These are phyloP conservation scores for Geotrichum armillariae DNA, from an alignment of 1,139 yeast species.

Conservation along the genomic window DNA sequence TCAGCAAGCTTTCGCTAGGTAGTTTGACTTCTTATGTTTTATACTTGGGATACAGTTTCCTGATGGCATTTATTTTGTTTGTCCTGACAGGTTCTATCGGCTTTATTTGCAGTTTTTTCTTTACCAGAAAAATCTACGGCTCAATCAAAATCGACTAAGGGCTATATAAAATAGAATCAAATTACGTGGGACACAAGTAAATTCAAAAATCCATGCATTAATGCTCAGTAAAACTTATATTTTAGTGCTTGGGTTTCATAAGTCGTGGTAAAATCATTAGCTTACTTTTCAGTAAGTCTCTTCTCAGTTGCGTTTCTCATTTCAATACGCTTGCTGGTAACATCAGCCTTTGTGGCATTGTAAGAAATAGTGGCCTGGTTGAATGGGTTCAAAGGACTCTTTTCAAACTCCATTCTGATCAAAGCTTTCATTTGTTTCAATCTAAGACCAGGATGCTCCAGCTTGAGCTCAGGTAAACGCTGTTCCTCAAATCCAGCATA, in stretches of 20 bases:
- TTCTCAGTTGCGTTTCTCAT: slow-evolving; percentile 46
- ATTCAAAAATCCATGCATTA: too few species aligned
- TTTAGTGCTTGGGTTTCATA: too few species aligned
- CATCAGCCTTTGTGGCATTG: slow-evolving; percentile 63
- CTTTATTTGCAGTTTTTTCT: slow-evolving; percentile 68
- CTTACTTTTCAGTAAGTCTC: slow-evolving; percentile 31
- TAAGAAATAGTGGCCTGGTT: slow-evolving; percentile 68
- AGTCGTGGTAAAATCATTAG: too few species aligned
- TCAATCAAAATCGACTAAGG: slow-evolving; percentile 80
- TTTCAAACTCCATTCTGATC: slow-evolving; percentile 77
- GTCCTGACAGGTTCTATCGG: slow-evolving; percentile 89
- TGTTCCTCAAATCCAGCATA: slow-evolving; percentile 67
- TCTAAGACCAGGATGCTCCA: slow-evolving; percentile 80
- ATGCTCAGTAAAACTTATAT: too few species aligned
- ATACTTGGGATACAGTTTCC: slow-evolving; percentile 80
- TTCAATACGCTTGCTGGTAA: slow-evolving; percentile 50
- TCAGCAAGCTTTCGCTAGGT: slow-evolving; percentile 58
- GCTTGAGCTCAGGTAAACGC: slow-evolving; percentile 69
- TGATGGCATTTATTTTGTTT: slow-evolving; percentile 72
- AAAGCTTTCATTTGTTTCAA: slow-evolving; percentile 75
- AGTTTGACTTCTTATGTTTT: slow-evolving; percentile 76
- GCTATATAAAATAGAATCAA: too few species aligned
- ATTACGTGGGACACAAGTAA: too few species aligned
- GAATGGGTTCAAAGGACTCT: slow-evolving; percentile 80
- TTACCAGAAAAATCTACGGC: slow-evolving; percentile 76